Conservation (phyloP, 2,329 filamentous ascomycete species). For the Paramyrothecium roridum region DNA sequence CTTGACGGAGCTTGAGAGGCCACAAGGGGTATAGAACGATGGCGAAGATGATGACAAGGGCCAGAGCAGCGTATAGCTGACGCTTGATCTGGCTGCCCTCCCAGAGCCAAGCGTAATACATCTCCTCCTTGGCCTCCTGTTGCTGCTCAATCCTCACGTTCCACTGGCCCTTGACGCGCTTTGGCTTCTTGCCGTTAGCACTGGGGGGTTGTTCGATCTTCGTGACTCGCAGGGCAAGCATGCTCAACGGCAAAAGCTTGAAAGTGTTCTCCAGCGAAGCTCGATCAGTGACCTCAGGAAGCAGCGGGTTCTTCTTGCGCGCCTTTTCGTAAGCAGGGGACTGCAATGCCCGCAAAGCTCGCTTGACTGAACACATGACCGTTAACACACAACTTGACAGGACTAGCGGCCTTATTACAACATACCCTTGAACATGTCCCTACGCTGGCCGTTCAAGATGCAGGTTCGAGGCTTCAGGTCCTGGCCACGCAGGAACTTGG, state of each 20-base stretch:
- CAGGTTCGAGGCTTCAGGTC: slow-evolving; percentile 86
- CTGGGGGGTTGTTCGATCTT: slow-evolving; percentile 72
- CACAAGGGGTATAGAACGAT: slow-evolving; percentile 95
- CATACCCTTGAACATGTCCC: slow-evolving; percentile 94
- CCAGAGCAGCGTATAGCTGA: slow-evolving; percentile 84
- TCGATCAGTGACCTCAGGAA: slow-evolving; percentile 85
- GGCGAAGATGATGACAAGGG: slow-evolving; percentile 78
- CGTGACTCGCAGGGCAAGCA: slow-evolving; percentile 84
- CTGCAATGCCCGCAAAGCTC: slow-evolving; percentile 85
- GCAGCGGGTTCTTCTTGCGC: slow-evolving; percentile 80
- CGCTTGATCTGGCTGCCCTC: slow-evolving; percentile 92
- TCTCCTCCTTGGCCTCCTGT: slow-evolving; percentile 80
- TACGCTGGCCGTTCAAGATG: slow-evolving; percentile 92
- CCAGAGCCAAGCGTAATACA: slow-evolving; percentile 97
- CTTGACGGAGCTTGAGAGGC: slow-evolving; percentile 85
- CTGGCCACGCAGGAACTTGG: slow-evolving; percentile 80
- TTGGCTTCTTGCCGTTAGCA: slow-evolving; percentile 63
- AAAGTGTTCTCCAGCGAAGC: slow-evolving; percentile 89
- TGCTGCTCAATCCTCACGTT: slow-evolving; percentile 94
- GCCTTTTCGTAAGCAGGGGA: slow-evolving; percentile 89
- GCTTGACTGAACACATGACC: slow-evolving; percentile 69
- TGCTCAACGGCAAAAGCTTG: slow-evolving; percentile 90
- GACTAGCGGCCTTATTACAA: not conserved
- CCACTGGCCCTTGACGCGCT: slow-evolving; percentile 94
- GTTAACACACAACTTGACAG: not conserved